Conservation (phyloP, 345 rosid species). For the Populus pruinosa region DNA sequence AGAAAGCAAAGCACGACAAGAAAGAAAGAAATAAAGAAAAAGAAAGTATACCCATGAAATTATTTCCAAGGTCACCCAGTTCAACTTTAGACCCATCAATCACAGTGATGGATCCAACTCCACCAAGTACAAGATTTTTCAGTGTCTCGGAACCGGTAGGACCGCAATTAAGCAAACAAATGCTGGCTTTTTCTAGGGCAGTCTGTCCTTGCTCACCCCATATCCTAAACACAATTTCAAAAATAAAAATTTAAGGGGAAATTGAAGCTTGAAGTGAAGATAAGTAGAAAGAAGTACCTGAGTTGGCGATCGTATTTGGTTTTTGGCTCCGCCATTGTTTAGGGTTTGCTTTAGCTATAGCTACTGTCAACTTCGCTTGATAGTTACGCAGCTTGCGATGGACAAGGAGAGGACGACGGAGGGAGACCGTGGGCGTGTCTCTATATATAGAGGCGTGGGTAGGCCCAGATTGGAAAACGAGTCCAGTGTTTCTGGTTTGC, state of each 20-base stretch:
- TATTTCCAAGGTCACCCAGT: slow-evolving; percentile 91
- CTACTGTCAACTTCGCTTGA: not conserved
- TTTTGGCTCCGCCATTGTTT: slow-evolving; percentile 73
- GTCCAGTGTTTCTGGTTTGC: not conserved
- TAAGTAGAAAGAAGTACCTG: slow-evolving; percentile 39
- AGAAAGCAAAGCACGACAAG: not conserved
- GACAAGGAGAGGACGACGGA: too few relatives aligned
- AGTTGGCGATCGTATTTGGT: slow-evolving; percentile 96
- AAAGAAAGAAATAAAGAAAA: not conserved
- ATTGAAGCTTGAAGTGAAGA: too few relatives aligned
- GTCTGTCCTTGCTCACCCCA: slow-evolving; percentile 98
- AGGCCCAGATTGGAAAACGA: not conserved
- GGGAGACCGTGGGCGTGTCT: too few relatives aligned
- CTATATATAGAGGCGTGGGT: too few relatives aligned
- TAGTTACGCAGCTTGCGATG: slow-evolving; percentile 2
- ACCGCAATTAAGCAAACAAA: slow-evolving; percentile 94
- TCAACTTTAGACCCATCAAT: slow-evolving; percentile 93
- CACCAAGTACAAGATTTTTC: slow-evolving; percentile 96
- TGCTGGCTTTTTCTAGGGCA: slow-evolving; percentile 81
- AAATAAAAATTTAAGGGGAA: too few relatives aligned
- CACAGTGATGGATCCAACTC: slow-evolving; percentile 86
- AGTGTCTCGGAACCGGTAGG: slow-evolving; percentile 97
- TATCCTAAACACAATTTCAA: slow-evolving; percentile 43
- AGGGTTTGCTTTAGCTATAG: not conserved
- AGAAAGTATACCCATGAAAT: slow-evolving; percentile 69